phyloP scores from a whole-genome alignment of 148 eudicot genomes.

The Oxyria digyna region DNA sequence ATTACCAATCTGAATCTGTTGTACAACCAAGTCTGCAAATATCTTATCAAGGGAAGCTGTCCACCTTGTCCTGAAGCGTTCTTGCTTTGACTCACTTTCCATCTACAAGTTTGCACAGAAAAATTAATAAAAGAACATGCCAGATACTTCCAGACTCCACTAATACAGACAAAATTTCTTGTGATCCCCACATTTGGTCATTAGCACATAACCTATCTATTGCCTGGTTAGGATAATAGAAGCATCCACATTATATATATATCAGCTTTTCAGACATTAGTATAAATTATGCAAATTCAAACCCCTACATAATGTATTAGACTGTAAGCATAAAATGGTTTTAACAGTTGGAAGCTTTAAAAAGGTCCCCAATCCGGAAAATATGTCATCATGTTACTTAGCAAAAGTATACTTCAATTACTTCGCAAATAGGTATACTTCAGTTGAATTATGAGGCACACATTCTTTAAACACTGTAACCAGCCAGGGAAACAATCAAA shows the following conservation, averaged over 20 bases:
- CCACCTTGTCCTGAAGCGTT: constrained; percentile 75
- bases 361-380: not conserved
- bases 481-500: not conserved
- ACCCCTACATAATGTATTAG: not conserved
- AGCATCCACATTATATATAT: not conserved
- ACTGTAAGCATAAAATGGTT: not conserved
- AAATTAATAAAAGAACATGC: not conserved
- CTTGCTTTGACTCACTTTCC: constrained; percentile 53
- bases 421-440: not conserved
- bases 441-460: not conserved
- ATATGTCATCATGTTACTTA: not conserved
- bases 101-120: constrained; percentile 25
- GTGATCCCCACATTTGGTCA: not conserved
- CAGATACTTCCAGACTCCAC: not conserved
- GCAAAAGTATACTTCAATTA: not conserved
- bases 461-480: not conserved
- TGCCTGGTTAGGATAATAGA: not conserved
- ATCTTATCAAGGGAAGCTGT: constrained; percentile 67
- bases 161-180: not conserved
- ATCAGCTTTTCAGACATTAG: not conserved
- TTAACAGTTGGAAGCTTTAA: not conserved
- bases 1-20: constrained; percentile 62
- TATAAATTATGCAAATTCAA: not conserved
- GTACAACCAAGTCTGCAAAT: constrained; percentile 70
- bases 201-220: not conserved